These are phyloP conservation scores for Thielaviopsis musarum DNA, from an alignment of 2,329 filamentous ascomycete genomes.

Conservation along the genomic window DNA sequence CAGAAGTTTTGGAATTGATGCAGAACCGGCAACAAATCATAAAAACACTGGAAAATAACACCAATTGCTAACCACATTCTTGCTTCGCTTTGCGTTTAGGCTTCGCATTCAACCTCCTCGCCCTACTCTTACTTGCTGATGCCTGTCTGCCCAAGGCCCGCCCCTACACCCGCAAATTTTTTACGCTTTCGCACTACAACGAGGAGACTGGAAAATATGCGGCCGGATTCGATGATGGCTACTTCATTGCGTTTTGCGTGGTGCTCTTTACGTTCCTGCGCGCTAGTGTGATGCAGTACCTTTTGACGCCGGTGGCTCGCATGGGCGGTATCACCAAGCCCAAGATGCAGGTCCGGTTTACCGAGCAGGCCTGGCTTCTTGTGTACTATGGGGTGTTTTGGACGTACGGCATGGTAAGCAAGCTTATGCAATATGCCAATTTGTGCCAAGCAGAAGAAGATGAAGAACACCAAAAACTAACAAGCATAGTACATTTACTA, in stretches of 20 bases:
- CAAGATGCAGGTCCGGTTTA: constrained; percentile 69
- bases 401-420: constrained; percentile 63
- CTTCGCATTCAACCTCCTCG: constrained; percentile 70
- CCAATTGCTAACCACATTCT: constrained; percentile 15
- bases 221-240: constrained; percentile 63
- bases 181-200: constrained; percentile 72
- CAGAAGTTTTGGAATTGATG: neutral
- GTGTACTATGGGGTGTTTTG: constrained; percentile 73
- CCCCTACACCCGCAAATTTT: constrained; percentile 70
- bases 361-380: constrained; percentile 85
- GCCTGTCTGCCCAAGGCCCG: constrained; percentile 66
- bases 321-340: constrained; percentile 54
- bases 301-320: constrained; percentile 62
- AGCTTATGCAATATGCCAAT: neutral
- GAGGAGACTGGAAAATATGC: constrained; percentile 50
- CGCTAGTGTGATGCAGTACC: constrained; percentile 71
- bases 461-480: neutral
- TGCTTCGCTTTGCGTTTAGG: constrained; percentile 25
- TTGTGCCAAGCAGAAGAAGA: too few species aligned
- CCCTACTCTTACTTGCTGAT: constrained; percentile 69
- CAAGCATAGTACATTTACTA: constrained; percentile 56
- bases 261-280: constrained; percentile 76
- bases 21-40: neutral
- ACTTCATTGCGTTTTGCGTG: constrained; percentile 62
- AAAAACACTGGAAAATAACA: neutral